Conservation (phyloP, 257 asterid genomes). For the Fraxinus pennsylvanica region DNA sequence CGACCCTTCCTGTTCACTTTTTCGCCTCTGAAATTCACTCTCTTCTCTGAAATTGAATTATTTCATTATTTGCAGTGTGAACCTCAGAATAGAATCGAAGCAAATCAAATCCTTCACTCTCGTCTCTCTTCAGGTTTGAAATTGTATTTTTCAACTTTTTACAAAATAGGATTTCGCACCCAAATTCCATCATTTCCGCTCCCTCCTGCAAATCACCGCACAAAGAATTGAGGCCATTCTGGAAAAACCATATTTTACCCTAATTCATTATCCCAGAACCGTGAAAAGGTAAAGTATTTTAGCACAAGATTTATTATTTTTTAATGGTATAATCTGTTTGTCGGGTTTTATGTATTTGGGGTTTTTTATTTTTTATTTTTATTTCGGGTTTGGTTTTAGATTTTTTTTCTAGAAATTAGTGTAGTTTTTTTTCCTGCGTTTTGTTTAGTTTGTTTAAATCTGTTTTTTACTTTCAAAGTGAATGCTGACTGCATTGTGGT, state of each 20-base stretch:
- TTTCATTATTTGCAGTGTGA: background rate
- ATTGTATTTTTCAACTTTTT: background rate
- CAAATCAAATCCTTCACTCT: constrained; percentile 1
- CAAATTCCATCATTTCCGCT: background rate
- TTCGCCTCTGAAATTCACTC: background rate
- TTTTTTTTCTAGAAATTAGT: background rate
- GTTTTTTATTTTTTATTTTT: background rate
- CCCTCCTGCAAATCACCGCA: background rate
- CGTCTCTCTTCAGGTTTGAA: background rate
- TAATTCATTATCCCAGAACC: background rate
- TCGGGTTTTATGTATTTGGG: background rate
- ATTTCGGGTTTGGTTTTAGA: background rate
- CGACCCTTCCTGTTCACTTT: background rate
- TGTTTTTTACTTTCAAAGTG: background rate
- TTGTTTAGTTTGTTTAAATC: background rate
- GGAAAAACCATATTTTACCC: background rate
- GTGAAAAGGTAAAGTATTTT: background rate
- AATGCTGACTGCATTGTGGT: background rate
- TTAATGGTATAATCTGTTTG: background rate
- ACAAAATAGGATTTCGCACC: background rate
- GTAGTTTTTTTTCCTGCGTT: background rate
- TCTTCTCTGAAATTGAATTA: background rate
- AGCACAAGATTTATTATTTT: background rate
- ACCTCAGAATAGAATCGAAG: background rate
- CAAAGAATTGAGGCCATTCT: background rate